Evolutionary conservation across 495 filamentous ascomycete species (phyloP).

Genomic region (Penicillium turbatum): DNA sequence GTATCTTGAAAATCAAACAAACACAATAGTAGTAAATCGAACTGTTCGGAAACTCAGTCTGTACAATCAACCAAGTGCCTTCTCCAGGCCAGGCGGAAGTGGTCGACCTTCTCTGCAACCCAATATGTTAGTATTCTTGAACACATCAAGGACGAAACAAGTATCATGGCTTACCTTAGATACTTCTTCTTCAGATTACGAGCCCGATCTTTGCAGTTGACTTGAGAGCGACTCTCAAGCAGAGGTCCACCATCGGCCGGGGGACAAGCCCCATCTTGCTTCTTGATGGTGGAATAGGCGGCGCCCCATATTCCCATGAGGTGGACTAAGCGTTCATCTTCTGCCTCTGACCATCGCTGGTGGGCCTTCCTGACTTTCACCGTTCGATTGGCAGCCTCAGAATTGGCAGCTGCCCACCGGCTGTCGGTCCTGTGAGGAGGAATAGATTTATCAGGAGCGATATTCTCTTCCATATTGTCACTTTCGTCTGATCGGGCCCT

Average conservation of each 20-base stretch:
- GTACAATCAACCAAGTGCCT: not conserved
- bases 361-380: not conserved
- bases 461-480: not conserved
- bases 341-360: not conserved
- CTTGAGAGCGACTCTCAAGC: not conserved
- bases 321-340: not conserved
- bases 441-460: not conserved
- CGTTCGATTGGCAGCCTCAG: not conserved
- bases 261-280: not conserved
- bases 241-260: not conserved
- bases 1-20: not conserved
- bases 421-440: not conserved
- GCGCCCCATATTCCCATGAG: not conserved
- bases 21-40: not conserved
- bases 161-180: conserved; percentile 3
- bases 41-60: not conserved
- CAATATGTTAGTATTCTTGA: not conserved
- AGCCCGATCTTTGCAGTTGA: conserved; percentile 5
- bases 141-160: not conserved
- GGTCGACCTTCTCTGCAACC: not conserved
- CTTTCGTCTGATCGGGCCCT: not conserved
- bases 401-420: not conserved
- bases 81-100: not conserved
- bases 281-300: not conserved
- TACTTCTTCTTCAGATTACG: conserved; percentile 3